These are phyloP conservation scores for Anaeramoeba flamelloides DNA, from an alignment of 78 protist species.

Conservation along the genomic window DNA sequence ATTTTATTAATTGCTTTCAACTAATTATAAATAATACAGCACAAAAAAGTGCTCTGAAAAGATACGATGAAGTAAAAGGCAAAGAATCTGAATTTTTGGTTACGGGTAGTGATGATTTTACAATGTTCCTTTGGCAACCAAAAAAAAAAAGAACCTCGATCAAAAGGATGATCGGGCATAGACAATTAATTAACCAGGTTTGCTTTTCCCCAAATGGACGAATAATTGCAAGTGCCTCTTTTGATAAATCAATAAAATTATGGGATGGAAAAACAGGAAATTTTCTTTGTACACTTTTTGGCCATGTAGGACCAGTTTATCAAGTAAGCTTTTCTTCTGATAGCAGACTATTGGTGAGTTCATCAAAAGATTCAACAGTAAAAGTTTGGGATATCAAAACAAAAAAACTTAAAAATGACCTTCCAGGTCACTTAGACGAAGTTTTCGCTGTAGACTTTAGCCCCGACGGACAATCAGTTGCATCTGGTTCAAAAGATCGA, in stretches of 20 bases:
- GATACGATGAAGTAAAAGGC: neutral
- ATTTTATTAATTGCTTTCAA: neutral
- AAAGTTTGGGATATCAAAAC: conserved; percentile 38
- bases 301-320: conserved; percentile 91
- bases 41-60: neutral
- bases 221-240: conserved; percentile 75
- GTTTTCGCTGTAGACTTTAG: conserved; percentile 87
- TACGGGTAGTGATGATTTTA: conserved; percentile 83
- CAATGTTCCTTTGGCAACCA: conserved; percentile 84
- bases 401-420: conserved; percentile 44
- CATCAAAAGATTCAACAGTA: conserved; percentile 78
- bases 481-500: conserved; percentile 76
- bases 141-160: conserved; percentile 46
- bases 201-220: conserved; percentile 79
- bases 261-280: conserved; percentile 57
- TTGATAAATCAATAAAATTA: conserved; percentile 79
- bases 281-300: conserved; percentile 59
- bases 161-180: conserved; percentile 69
- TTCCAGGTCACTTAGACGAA: conserved; percentile 97
- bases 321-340: conserved; percentile 86
- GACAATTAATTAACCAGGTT: conserved; percentile 22
- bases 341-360: conserved; percentile 59
- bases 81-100: conserved; percentile 42
- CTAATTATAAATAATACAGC: too few species aligned
- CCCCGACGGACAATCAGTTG: conserved; percentile 84